Percentiles rank a stretch among this genome's conserved stretches.
Evolutionary conservation across 805 yeast genomes (phyloP).

Genomic region (Debaryomyces tyrocola): DNA sequence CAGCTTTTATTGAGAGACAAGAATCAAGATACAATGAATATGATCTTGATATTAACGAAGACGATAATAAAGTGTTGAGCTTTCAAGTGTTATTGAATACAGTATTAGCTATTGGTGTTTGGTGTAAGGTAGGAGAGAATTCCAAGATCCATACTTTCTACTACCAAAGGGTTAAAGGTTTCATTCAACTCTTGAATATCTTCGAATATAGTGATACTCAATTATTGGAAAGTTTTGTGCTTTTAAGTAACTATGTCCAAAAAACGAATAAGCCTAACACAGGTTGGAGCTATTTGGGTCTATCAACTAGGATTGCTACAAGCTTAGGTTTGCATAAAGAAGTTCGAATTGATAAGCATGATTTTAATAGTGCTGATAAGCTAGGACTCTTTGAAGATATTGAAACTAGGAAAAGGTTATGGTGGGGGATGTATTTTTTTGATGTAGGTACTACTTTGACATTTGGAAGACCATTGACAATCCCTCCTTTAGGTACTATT

Average conservation of each 20-base stretch:
- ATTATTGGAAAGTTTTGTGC: constrained; percentile 18
- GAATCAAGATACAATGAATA: neutral
- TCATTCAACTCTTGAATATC: constrained; percentile 13
- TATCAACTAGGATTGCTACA: constrained; percentile 19
- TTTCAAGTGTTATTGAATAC: constrained; percentile 17
- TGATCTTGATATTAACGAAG: constrained; percentile 3
- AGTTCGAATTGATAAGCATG: constrained; percentile 11
- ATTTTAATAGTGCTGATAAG: constrained; percentile 1
- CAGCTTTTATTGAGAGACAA: constrained; percentile 5
- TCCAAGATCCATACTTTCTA: constrained; percentile 16
- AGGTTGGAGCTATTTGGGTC: constrained; percentile 20
- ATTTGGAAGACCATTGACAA: constrained; percentile 19
- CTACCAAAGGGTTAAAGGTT: constrained; percentile 15
- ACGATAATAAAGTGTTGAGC: constrained; percentile 11
- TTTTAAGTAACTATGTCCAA: constrained; percentile 18
- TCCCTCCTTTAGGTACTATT: constrained; percentile 19
- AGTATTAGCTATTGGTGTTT: constrained; percentile 18
- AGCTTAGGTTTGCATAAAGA: constrained; percentile 21
- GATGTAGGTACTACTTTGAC: constrained; percentile 21
- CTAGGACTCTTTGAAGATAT: constrained; percentile 15
- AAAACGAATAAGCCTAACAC: constrained; percentile 18
- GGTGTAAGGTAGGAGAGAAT: constrained; percentile 21
- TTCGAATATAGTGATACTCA: constrained; percentile 20
- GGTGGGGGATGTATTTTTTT: constrained; percentile 23
- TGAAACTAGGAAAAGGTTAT: constrained; percentile 18